Evolutionary conservation across 345 rosid species (phyloP), one percentile per base, ranked within the genome.

Genomic region (Brassica rapa): DNA sequence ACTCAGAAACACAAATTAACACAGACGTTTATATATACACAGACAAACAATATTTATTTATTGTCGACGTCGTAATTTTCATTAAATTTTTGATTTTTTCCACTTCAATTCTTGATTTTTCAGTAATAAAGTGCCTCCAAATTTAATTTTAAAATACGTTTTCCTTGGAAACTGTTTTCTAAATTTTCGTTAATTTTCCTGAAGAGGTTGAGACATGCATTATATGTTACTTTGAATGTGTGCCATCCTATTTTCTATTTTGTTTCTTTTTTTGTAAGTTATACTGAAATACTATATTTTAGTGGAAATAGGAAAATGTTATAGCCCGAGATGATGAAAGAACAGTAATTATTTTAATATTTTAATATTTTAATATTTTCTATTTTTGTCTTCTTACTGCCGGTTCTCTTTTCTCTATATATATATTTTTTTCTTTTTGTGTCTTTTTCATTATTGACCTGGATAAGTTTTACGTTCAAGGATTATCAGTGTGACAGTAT

Each of bases 71-170:
- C 55, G 5, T 49, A 4, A 51, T 64, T 63, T 19, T 64, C 41
- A 37, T 37, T 55, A 25, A 46, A 23, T 71, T 63, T 19, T 32
- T 53, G 81, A 63, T 70, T 27, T 70, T 27, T 63, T 7, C 71
- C 39, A 63, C 15, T 63, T 53, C 57, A 14, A 65, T 56, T 71
- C 60, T 77, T 77, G 76, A 77, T 77, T 53, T 63, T 77, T 39
- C 66, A 27, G 11, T 53, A 32, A 61, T 27, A 16, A 70, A 32
- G 39, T 55, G 76, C 46, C 56, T 37, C 19, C 59, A 71, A 32
- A 35, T 63, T 70, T 70, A 63, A 37, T 51, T 11, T 51, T 11
- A 11, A 25, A 53, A 15, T 24, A 62, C 35, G 30, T 32, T 68
- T 70, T 62, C 70, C 75, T 30, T 67, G 14, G 14, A 19, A 19